Conservation (phyloP, 352 stramenopile genomes). For the Poterioochromonas sp. region DNA sequence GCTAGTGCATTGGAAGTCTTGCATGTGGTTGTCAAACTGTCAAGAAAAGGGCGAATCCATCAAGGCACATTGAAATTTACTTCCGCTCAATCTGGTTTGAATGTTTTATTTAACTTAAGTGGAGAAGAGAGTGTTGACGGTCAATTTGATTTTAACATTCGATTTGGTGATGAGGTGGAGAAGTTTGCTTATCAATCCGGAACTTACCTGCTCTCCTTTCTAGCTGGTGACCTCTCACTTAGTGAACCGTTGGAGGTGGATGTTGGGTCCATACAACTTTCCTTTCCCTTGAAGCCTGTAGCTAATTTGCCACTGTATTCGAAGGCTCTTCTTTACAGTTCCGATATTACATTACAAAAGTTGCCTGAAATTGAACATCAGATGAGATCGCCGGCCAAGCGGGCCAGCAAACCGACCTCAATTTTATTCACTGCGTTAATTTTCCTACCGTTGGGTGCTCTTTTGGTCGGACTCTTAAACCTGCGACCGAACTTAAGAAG, state of each 20-base stretch:
- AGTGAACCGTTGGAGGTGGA: not conserved
- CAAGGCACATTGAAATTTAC: not conserved
- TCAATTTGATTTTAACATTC: not conserved
- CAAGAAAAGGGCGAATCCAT: not conserved
- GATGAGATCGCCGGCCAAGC: not conserved
- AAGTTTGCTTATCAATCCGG: not conserved
- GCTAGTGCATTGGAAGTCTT: not conserved
- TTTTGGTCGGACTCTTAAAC: not conserved
- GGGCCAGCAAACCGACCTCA: not conserved
- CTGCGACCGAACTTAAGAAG: not conserved
- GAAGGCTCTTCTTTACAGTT: slow-evolving; percentile 14
- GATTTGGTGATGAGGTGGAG: not conserved
- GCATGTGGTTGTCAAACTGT: not conserved
- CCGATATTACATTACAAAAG: not conserved
- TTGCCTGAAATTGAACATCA: slow-evolving; percentile 20
- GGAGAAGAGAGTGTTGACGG: not conserved
- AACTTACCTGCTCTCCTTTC: not conserved
- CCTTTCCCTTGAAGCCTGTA: not conserved
- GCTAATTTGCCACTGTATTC: not conserved
- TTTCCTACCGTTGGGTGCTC: not conserved
- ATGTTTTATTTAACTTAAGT: not conserved
- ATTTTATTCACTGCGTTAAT: not conserved
- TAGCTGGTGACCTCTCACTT: not conserved
- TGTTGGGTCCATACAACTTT: not conserved
- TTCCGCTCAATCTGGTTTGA: not conserved